Evolutionary conservation across 441 rosid genomes (phyloP).

Genomic region (Isatis lusitanica): DNA sequence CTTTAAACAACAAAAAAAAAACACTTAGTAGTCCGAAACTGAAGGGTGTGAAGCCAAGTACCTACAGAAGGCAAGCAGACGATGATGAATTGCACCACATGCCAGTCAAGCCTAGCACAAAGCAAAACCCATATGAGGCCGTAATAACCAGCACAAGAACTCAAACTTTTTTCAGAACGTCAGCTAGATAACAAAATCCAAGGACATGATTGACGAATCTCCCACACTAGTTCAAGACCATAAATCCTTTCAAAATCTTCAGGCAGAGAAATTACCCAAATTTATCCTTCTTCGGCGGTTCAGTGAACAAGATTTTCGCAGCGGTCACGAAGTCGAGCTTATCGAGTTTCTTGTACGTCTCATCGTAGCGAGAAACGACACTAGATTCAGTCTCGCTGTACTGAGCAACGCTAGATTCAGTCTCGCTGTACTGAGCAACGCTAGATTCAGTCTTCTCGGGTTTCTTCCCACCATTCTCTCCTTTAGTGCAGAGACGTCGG

Average conservation of each 20-base stretch:
- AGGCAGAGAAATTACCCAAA: slow-evolving; percentile 55
- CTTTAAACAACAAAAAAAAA: neutral
- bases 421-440: slow-evolving; percentile 33
- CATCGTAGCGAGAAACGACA: slow-evolving; percentile 43
- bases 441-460: slow-evolving; percentile 41
- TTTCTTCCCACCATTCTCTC: slow-evolving; percentile 29
- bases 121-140: slow-evolving; percentile 2
- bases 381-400: slow-evolving; percentile 42
- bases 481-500: slow-evolving; percentile 37
- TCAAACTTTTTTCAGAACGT: slow-evolving; percentile 17
- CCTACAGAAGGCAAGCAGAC: slow-evolving; percentile 92
- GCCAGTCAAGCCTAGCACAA: slow-evolving; percentile 82
- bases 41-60: slow-evolving; percentile 35
- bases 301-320: slow-evolving; percentile 64
- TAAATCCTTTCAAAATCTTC: neutral
- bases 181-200: neutral
- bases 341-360: slow-evolving; percentile 57
- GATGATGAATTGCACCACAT: slow-evolving; percentile 89
- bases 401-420: slow-evolving; percentile 41
- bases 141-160: slow-evolving; percentile 19
- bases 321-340: slow-evolving; percentile 74
- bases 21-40: neutral
- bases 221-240: neutral
- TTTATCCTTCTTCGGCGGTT: slow-evolving; percentile 54
- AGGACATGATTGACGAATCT: too few relatives aligned